Conservation (phyloP, 1,284 basidiomycete species). For the Phellinidium pouzarii region DNA sequence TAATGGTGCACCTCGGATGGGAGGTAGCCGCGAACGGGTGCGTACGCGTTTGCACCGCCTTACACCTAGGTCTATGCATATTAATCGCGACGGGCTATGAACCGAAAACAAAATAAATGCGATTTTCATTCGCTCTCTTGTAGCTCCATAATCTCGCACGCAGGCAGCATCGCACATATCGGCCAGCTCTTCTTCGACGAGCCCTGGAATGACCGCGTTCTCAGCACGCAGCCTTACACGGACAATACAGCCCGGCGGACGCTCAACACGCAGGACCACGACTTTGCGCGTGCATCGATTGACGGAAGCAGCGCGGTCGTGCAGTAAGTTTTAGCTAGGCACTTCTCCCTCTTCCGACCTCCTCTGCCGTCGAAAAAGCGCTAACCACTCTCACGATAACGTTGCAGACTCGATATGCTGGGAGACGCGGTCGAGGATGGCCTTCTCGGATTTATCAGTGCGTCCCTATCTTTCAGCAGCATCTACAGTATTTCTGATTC, state of each 20-base stretch:
- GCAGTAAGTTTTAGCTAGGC: conserved; percentile 26
- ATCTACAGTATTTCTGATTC: neutral
- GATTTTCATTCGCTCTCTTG: neutral
- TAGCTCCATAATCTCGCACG: conserved; percentile 33
- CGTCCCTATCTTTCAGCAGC: neutral
- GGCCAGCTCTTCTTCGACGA: conserved; percentile 67
- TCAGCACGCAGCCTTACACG: conserved; percentile 24
- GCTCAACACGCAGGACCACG: conserved; percentile 25
- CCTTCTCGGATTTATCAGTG: conserved; percentile 17
- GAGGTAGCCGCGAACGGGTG: conserved; percentile 35
- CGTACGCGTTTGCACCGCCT: conserved; percentile 24
- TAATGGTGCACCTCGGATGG: conserved; percentile 42
- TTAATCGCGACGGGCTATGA: too few relatives aligned
- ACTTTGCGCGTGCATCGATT: conserved; percentile 23
- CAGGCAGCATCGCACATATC: conserved; percentile 43
- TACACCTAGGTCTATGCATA: conserved; percentile 11
- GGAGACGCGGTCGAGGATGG: conserved; percentile 9
- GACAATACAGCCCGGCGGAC: conserved; percentile 25
- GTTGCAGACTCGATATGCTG: conserved; percentile 11
- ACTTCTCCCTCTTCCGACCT: neutral
- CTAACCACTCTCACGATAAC: neutral
- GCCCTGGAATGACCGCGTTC: conserved; percentile 40
- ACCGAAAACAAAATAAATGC: neutral
- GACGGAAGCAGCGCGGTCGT: conserved; percentile 27
- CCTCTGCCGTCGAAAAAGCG: neutral